phyloP scores from a whole-genome alignment of 2,329 filamentous ascomycete genomes.

The Aspergillus pseudoviridinutans region DNA sequence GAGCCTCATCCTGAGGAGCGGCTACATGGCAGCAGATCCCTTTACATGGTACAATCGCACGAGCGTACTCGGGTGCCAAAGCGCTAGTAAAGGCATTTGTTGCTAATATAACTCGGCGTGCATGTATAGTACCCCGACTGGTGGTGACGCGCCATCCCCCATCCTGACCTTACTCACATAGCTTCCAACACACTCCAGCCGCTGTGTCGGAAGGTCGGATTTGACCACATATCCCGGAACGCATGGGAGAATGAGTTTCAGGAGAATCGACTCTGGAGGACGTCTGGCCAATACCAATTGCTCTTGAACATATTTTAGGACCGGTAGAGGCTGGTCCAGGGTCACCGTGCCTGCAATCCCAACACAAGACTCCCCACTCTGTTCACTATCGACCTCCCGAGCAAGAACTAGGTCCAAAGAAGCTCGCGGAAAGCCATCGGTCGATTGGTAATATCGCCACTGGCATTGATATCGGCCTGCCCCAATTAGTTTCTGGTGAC shows the following conservation, averaged over 20 bases:
- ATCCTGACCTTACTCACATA: background rate
- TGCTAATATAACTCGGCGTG: constrained; percentile 67
- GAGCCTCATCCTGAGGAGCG: constrained; percentile 20
- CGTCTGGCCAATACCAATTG: background rate
- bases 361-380: background rate
- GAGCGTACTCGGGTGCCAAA: constrained; percentile 65
- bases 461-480: background rate
- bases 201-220: background rate
- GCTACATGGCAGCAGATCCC: constrained; percentile 47
- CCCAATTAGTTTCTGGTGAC: background rate
- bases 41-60: constrained; percentile 73
- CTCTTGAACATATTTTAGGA: background rate
- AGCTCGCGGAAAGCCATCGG: background rate
- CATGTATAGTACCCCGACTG: constrained; percentile 59
- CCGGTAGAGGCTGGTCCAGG: background rate
- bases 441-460: background rate
- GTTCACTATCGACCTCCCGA: background rate
- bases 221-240: background rate
- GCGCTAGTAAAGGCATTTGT: constrained; percentile 82
- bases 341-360: background rate
- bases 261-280: background rate
- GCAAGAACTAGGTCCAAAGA: background rate
- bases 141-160: constrained; percentile 55
- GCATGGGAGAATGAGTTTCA: background rate
- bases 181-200: background rate